These are phyloP conservation scores for Pouteria glomerata DNA, from an alignment of 148 eudicot genomes.

Conservation along the genomic window DNA sequence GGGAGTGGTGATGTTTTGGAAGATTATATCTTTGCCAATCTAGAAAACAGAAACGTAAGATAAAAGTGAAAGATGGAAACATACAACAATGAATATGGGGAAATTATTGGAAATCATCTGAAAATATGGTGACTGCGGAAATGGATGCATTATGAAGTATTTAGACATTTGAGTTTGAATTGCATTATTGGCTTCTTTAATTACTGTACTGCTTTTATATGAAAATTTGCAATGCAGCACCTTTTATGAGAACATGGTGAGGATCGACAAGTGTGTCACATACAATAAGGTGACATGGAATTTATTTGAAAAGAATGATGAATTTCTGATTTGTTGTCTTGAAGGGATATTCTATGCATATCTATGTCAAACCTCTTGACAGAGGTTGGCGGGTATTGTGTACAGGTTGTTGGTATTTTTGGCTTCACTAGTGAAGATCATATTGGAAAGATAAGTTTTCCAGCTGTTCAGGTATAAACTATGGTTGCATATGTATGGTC, in stretches of 20 bases:
- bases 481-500: background rate
- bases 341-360: background rate
- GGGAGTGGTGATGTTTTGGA: too few relatives aligned
- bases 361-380: background rate
- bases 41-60: too few relatives aligned
- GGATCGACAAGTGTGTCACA: slow-evolving; percentile 81
- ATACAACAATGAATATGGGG: too few relatives aligned
- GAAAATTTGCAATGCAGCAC: slow-evolving; percentile 38
- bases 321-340: too few relatives aligned
- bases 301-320: too few relatives aligned
- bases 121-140: too few relatives aligned
- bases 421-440: slow-evolving; percentile 89
- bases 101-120: too few relatives aligned
- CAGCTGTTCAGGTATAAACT: slow-evolving; percentile 69
- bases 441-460: slow-evolving; percentile 86
- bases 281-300: slow-evolving; percentile 80
- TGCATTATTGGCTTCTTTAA: background rate
- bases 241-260: slow-evolving; percentile 84
- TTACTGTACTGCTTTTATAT: background rate
- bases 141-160: too few relatives aligned
- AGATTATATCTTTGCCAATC: too few relatives aligned
- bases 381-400: slow-evolving; percentile 9
- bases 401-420: slow-evolving; percentile 90
- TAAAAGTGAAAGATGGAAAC: too few relatives aligned
- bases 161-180: too few relatives aligned